A percentile compares a stretch with the other conserved stretches of the same genome.
phyloP scores from a whole-genome alignment of 768 basidiomycete species.

The Tephrocybe sp. region DNA sequence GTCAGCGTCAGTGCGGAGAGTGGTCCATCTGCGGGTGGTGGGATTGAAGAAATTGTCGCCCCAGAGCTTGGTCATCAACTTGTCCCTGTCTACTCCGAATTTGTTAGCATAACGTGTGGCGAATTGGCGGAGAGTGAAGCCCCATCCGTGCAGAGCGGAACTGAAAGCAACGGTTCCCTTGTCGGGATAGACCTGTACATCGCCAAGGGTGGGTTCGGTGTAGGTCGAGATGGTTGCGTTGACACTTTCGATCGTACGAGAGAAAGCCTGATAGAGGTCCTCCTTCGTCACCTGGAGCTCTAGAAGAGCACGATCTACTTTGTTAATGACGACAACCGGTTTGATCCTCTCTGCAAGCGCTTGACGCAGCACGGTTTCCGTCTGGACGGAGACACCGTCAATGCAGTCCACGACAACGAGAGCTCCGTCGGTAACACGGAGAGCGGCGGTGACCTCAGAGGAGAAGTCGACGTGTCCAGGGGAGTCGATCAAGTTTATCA shows the following conservation, averaged over 20 bases:
- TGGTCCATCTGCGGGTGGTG: conserved; percentile 91
- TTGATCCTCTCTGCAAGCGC: conserved; percentile 96
- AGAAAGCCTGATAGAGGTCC: conserved; percentile 94
- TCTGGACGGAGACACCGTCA: conserved; percentile 99
- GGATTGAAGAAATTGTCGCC: conserved; percentile 99
- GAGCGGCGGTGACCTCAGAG: conserved; percentile 97
- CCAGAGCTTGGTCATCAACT: conserved; percentile 97
- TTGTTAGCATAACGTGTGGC: conserved; percentile 92
- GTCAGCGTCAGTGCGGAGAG: conserved; percentile 67
- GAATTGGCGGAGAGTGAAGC: conserved; percentile 96
- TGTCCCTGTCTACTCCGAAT: conserved; percentile 96
- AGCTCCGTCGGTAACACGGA: conserved; percentile 98
- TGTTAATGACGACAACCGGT: conserved; percentile 88
- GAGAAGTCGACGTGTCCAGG: conserved; percentile 99
- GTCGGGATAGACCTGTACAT: conserved; percentile 92
- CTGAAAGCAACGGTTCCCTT: conserved; percentile 97
- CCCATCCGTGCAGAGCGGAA: conserved; percentile 99
- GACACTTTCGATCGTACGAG: conserved; percentile 91
- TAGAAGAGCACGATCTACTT: conserved; percentile 61
- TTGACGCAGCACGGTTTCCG: conserved; percentile 97
- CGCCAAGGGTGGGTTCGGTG: conserved; percentile 54
- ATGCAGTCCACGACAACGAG: conserved; percentile 99
- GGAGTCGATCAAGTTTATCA: conserved; percentile 99
- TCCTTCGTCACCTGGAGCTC: conserved; percentile 96
- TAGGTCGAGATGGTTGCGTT: conserved; percentile 98